phyloP scores from a whole-genome alignment of 768 basidiomycete genomes.

The Rhodotorula diobovata region DNA sequence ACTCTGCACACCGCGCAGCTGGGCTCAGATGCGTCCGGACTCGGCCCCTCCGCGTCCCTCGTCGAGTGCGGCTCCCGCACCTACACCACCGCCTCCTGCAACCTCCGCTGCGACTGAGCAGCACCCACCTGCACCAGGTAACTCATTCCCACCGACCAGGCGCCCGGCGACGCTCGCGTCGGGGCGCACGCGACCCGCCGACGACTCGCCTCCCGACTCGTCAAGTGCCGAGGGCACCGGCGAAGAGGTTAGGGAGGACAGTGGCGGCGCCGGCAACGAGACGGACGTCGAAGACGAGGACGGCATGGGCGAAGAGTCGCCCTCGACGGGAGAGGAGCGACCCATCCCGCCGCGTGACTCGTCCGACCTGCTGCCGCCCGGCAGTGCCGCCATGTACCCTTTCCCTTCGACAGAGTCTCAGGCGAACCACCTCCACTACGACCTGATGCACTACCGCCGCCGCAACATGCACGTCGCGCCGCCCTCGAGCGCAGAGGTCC shows the following conservation, averaged over 20 bases:
- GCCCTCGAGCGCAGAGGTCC: conserved; percentile 15
- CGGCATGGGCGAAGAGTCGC: conserved; percentile 4
- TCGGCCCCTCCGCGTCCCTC: too few species aligned
- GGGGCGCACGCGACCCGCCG: too few species aligned
- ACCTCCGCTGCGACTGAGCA: too few species aligned
- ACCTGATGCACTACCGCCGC: background rate
- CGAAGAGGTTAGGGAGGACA: background rate
- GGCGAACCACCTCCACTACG: background rate
- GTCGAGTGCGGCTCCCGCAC: too few species aligned
- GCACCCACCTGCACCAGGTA: too few species aligned
- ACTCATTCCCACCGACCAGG: background rate
- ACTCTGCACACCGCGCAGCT: background rate
- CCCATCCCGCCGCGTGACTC: too few species aligned
- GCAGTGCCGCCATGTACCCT: conserved; percentile 21
- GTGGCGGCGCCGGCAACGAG: conserved; percentile 18
- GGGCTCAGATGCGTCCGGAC: background rate
- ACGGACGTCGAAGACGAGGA: conserved; percentile 24
- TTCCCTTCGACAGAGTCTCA: conserved; percentile 2
- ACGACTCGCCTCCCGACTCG: background rate
- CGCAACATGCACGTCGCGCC: conserved; percentile 1
- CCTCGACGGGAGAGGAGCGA: too few species aligned
- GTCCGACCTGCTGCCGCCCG: background rate
- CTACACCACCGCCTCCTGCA: background rate
- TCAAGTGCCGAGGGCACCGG: background rate
- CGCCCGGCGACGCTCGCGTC: too few species aligned